phyloP scores from a whole-genome alignment of 345 rosid genomes.

The Acer saccharum region DNA sequence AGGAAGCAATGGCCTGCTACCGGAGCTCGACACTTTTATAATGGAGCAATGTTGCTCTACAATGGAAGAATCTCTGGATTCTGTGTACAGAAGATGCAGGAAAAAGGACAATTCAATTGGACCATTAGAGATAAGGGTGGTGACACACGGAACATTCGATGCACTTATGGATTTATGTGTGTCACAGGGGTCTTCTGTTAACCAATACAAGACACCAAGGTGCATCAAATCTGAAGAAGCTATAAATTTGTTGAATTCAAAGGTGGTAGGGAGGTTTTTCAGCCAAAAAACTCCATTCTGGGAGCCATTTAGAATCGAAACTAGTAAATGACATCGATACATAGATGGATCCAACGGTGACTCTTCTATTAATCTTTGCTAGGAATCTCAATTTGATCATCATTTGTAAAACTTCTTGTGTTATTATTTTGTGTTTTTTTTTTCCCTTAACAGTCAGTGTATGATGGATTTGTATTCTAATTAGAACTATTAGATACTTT shows the following conservation, averaged over 20 bases:
- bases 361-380: background rate
- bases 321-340: conserved; percentile 21
- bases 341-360: background rate
- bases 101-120: conserved; percentile 80
- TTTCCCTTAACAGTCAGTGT: background rate
- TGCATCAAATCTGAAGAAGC: conserved; percentile 75
- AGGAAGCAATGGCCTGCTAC: conserved; percentile 11
- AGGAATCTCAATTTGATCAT: conserved; percentile 17
- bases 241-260: conserved; percentile 64
- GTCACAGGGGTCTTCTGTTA: conserved; percentile 85
- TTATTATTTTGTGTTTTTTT: background rate
- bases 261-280: conserved; percentile 65
- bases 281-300: conserved; percentile 67
- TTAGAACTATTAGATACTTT: conserved; percentile 5
- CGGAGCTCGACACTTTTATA: conserved; percentile 41
- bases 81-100: conserved; percentile 83
- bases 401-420: conserved; percentile 24
- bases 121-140: conserved; percentile 84
- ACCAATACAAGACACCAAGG: conserved; percentile 95
- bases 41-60: conserved; percentile 81
- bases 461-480: conserved; percentile 22
- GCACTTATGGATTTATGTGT: conserved; percentile 86
- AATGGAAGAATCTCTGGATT: conserved; percentile 85
- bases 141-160: conserved; percentile 70
- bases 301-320: conserved; percentile 65